Conservation (phyloP, 1,284 basidiomycete genomes). For the Malassezia nana region DNA sequence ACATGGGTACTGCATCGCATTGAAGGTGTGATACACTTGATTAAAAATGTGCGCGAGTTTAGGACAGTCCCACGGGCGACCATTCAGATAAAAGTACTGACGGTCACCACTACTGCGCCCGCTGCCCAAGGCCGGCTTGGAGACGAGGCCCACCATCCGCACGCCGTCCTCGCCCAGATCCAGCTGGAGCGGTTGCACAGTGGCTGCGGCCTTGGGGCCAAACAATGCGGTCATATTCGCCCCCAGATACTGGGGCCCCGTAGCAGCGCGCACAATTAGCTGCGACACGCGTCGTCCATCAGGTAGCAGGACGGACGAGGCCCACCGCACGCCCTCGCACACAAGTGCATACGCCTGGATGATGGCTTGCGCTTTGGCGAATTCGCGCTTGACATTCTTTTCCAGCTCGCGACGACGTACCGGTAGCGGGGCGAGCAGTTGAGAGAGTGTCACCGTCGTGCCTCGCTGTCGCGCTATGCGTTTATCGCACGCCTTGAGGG, state of each 20-base stretch:
- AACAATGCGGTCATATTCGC: conserved; percentile 69
- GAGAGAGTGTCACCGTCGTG: conserved; percentile 67
- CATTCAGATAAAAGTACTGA: conserved; percentile 90
- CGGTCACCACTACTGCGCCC: conserved; percentile 62
- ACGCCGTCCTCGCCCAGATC: conserved; percentile 13
- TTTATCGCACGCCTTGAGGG: conserved; percentile 27
- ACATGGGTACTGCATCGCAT: conserved; percentile 55
- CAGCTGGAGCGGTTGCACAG: conserved; percentile 64
- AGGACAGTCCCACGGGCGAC: conserved; percentile 66
- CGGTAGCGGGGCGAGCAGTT: conserved; percentile 71
- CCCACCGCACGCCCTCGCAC: conserved; percentile 59
- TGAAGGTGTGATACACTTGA: conserved; percentile 42
- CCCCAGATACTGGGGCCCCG: conserved; percentile 49
- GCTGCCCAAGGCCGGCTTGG: conserved; percentile 62
- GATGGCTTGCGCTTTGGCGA: conserved; percentile 68
- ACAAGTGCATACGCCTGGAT: conserved; percentile 84
- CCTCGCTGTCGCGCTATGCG: conserved; percentile 68
- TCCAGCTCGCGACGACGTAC: conserved; percentile 87
- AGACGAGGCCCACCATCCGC: conserved; percentile 59
- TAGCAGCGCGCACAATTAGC: conserved; percentile 56
- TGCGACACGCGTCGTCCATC: conserved; percentile 23
- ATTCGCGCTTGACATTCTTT: conserved; percentile 80
- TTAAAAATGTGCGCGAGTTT: conserved; percentile 33
- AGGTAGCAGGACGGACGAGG: conserved; percentile 53
- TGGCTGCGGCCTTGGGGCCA: conserved; percentile 69